phyloP scores from a whole-genome alignment of 164 flowering plant species.

The Warburgia ugandensis region DNA sequence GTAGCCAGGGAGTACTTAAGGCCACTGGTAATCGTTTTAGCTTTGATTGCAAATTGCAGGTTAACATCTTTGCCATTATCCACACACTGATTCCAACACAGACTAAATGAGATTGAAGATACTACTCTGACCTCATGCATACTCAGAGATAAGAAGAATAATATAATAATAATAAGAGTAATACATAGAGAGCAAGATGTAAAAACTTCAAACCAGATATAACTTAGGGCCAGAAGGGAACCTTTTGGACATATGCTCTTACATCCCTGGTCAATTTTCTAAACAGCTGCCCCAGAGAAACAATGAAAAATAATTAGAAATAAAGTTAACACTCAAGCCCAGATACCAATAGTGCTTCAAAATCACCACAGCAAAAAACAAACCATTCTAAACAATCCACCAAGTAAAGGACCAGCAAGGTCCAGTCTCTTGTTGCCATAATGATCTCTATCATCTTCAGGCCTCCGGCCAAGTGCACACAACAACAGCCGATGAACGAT shows the following conservation, averaged over 20 bases:
- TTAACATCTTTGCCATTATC: conserved; percentile 97
- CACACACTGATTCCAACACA: conserved; percentile 57
- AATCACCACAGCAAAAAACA: conserved; percentile 5
- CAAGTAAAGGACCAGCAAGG: conserved; percentile 98
- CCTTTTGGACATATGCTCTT: conserved; percentile 88
- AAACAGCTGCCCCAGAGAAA: conserved; percentile 56
- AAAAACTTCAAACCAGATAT: not conserved
- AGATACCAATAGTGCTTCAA: not conserved
- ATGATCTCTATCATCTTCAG: conserved; percentile 99
- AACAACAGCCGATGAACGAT: conserved; percentile 88
- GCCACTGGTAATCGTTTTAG: conserved; percentile 96
- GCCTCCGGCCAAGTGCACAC: conserved; percentile 91
- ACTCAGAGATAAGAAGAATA: too few relatives aligned
- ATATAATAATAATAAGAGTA: too few relatives aligned
- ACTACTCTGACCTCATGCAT: too few relatives aligned
- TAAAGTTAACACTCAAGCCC: too few relatives aligned
- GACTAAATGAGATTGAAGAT: conserved; percentile 9
- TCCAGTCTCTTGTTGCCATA: conserved; percentile 97
- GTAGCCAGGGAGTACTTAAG: conserved; percentile 97
- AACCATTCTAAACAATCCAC: conserved; percentile 92
- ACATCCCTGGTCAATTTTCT: conserved; percentile 98
- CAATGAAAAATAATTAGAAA: too few relatives aligned
- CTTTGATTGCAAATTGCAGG: conserved; percentile 93
- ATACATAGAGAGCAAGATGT: not conserved
- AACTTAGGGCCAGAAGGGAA: not conserved